A percentile compares a stretch with the other conserved stretches of the same genome.
phyloP scores from a whole-genome alignment of 306 rosid genomes.

The Inga oerstediana region DNA sequence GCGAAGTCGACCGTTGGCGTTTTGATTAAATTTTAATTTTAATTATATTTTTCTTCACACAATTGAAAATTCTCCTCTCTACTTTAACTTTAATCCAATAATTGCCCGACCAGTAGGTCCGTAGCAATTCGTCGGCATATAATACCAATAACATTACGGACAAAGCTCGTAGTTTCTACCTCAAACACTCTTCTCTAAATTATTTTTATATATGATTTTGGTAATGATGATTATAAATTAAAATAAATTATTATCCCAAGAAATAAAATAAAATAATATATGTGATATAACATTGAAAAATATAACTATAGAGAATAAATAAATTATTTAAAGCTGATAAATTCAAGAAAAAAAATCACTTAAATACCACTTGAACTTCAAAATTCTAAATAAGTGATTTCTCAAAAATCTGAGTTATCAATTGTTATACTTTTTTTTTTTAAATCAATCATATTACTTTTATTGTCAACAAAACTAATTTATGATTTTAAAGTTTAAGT shows the following conservation, averaged over 20 bases:
- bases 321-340: too few species aligned
- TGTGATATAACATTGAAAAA: background rate
- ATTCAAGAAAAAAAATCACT: background rate
- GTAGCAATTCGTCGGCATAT: conserved; percentile 17
- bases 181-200: background rate
- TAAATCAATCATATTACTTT: too few species aligned
- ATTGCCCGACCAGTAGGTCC: background rate
- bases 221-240: background rate
- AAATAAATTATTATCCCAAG: background rate
- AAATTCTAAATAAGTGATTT: too few species aligned
- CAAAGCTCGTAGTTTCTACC: background rate
- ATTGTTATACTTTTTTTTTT: too few species aligned
- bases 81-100: background rate
- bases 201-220: background rate
- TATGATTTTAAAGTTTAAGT: too few species aligned
- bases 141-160: background rate
- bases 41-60: background rate
- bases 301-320: background rate
- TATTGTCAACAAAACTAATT: too few species aligned
- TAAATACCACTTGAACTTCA: too few species aligned
- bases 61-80: background rate
- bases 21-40: background rate
- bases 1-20: conserved; percentile 35
- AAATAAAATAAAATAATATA: background rate
- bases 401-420: too few species aligned